Conservation (phyloP, 805 yeast genomes). For the Yarrowia phangngaensis region DNA sequence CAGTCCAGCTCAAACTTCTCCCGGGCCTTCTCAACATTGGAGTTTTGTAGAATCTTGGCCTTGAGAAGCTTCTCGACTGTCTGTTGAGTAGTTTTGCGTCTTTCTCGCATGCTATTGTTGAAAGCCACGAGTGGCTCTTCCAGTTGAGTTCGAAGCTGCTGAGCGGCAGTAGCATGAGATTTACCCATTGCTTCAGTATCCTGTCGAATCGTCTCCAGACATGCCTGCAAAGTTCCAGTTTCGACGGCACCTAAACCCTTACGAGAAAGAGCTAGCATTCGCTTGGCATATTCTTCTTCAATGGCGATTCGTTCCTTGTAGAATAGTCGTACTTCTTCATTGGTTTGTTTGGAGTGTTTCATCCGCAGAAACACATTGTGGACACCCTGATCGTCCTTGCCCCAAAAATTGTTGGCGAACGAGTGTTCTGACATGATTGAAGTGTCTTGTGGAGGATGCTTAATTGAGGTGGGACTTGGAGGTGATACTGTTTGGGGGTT, state of each 20-base stretch:
- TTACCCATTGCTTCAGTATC: conserved; percentile 59
- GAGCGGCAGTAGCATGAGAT: conserved; percentile 52
- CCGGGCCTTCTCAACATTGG: conserved; percentile 39
- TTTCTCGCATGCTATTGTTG: conserved; percentile 49
- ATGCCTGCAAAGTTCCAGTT: conserved; percentile 54
- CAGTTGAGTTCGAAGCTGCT: conserved; percentile 50
- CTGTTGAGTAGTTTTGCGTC: conserved; percentile 54
- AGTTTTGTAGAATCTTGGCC: conserved; percentile 43
- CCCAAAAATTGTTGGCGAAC: conserved; percentile 47
- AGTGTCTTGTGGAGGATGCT: no score
- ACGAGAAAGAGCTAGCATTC: conserved; percentile 50
- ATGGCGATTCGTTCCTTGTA: conserved; percentile 55
- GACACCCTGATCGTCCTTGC: conserved; percentile 58
- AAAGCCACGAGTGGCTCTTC: conserved; percentile 54
- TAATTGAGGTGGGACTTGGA: no score
- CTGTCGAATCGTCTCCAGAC: conserved; percentile 54
- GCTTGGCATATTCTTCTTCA: conserved; percentile 69
- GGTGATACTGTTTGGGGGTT: no score
- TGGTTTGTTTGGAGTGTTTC: conserved; percentile 56
- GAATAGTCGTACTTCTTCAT: conserved; percentile 48
- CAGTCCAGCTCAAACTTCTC: conserved; percentile 56
- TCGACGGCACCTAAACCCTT: conserved; percentile 54
- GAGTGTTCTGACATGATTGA: conserved; percentile 29
- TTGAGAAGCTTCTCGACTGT: conserved; percentile 54
- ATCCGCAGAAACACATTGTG: conserved; percentile 52